phyloP scores from a whole-genome alignment of 352 stramenopile species.

The Phytopythium aichiense region DNA sequence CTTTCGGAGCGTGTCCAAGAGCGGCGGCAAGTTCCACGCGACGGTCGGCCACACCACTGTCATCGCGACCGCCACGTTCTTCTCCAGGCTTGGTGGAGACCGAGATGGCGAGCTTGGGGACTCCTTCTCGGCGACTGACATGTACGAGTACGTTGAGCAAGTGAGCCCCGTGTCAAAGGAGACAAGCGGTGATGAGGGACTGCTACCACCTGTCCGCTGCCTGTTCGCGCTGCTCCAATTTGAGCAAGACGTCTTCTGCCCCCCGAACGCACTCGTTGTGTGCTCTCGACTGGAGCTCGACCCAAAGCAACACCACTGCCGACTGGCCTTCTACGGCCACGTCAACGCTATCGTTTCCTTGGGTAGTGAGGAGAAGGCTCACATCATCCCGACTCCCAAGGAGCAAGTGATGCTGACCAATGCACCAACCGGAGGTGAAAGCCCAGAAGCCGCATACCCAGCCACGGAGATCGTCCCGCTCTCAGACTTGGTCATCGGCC shows the following conservation, averaged over 20 bases:
- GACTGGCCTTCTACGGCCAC: slow-evolving; percentile 66
- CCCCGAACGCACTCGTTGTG: slow-evolving; percentile 45
- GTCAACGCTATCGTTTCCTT: slow-evolving; percentile 37
- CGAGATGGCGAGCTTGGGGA: background rate
- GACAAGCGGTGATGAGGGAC: background rate
- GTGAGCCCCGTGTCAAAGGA: slow-evolving; percentile 14
- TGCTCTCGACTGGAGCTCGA: slow-evolving; percentile 75
- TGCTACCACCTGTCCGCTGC: background rate
- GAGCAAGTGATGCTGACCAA: background rate
- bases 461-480: slow-evolving; percentile 8
- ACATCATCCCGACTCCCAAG: background rate
- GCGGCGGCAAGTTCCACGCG: slow-evolving; percentile 63
- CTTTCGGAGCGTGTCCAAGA: slow-evolving; percentile 51
- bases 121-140: slow-evolving; percentile 26
- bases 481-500: slow-evolving; percentile 39
- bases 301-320: slow-evolving; percentile 52
- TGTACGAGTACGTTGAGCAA: slow-evolving; percentile 48
- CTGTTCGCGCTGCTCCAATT: slow-evolving; percentile 69
- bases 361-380: slow-evolving; percentile 10
- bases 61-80: slow-evolving; percentile 61
- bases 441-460: no score
- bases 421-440: background rate
- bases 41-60: slow-evolving; percentile 78
- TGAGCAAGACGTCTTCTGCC: slow-evolving; percentile 59
- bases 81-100: slow-evolving; percentile 21